Conservation (phyloP, 768 basidiomycete species). For the Phanerochaete carnosa region DNA sequence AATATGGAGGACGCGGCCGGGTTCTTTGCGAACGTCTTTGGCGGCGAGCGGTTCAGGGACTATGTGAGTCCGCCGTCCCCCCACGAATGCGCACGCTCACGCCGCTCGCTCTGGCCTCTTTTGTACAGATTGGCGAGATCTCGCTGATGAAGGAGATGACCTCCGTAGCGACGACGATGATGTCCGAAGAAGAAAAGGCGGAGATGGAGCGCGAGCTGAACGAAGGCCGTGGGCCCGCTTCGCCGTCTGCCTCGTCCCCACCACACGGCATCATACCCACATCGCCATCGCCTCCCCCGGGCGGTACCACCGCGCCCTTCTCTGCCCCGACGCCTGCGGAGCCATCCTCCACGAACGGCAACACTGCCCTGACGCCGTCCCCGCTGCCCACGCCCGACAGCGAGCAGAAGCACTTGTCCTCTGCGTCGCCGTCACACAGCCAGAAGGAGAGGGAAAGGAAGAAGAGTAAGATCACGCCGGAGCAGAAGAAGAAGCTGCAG, state of each 20-base stretch:
- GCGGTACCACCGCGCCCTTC: background rate
- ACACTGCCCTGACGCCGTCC: background rate
- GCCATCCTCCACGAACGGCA: background rate
- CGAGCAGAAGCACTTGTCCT: constrained; percentile 7
- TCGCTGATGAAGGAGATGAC: constrained; percentile 94
- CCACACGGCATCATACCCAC: constrained; percentile 10
- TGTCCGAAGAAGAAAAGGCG: constrained; percentile 89
- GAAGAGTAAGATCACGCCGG: constrained; percentile 60
- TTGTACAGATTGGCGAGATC: constrained; percentile 90
- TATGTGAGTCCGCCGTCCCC: constrained; percentile 55
- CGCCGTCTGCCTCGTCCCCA: constrained; percentile 22
- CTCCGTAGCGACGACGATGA: constrained; percentile 77
- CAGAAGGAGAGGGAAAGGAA: constrained; percentile 40
- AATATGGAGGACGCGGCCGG: constrained; percentile 90
- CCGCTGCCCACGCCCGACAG: constrained; percentile 2
- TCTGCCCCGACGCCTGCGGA: background rate
- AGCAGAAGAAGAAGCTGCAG: constrained; percentile 81
- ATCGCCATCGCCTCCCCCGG: constrained; percentile 11
- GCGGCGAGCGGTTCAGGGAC: constrained; percentile 87
- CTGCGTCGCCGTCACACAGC: constrained; percentile 24
- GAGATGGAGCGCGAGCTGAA: constrained; percentile 78
- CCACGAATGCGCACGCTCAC: background rate
- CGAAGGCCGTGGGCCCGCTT: constrained; percentile 29
- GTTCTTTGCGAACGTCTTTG: constrained; percentile 95
- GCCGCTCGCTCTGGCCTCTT: constrained; percentile 2